Evolutionary conservation across 116 monocot genomes (phyloP).

Genomic region (Trichopus zeylanicus): DNA sequence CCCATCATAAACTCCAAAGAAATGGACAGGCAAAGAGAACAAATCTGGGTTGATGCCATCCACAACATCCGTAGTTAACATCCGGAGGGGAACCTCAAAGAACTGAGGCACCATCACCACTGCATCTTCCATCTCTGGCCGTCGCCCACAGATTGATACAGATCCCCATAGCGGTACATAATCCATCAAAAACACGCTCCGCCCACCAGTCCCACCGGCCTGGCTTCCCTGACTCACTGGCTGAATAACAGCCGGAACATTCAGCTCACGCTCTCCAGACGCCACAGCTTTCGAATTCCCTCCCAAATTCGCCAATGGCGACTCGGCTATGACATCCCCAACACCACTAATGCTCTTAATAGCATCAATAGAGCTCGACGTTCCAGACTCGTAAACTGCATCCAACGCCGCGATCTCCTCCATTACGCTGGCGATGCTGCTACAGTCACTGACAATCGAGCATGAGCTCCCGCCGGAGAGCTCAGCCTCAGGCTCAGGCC

Average conservation of each 20-base stretch:
- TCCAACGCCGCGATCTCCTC: conserved; percentile 20
- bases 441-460: conserved; percentile 40
- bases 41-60: conserved; percentile 31
- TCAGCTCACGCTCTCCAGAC: not conserved
- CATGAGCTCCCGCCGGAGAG: conserved; percentile 25
- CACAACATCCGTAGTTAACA: conserved; percentile 33
- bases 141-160: conserved; percentile 61
- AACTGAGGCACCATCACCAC: conserved; percentile 38
- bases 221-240: conserved; percentile 1
- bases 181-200: conserved; percentile 24
- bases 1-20: conserved; percentile 96
- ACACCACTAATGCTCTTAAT: not conserved
- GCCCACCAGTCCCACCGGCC: not conserved
- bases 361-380: not conserved
- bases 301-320: not conserved
- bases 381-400: not conserved
- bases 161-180: conserved; percentile 73
- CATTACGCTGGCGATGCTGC: conserved; percentile 35
- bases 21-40: conserved; percentile 51
- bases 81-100: conserved; percentile 48
- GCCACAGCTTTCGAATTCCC: not conserved
- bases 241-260: not conserved
- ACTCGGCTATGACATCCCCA: not conserved
- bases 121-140: conserved; percentile 93
- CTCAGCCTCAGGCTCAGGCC: conserved; percentile 15